A percentile compares a stretch with the other conserved stretches of the same genome.
These are phyloP conservation scores for Rhododendron ovatum DNA, from an alignment of 148 eudicot genomes.

Conservation along the genomic window DNA sequence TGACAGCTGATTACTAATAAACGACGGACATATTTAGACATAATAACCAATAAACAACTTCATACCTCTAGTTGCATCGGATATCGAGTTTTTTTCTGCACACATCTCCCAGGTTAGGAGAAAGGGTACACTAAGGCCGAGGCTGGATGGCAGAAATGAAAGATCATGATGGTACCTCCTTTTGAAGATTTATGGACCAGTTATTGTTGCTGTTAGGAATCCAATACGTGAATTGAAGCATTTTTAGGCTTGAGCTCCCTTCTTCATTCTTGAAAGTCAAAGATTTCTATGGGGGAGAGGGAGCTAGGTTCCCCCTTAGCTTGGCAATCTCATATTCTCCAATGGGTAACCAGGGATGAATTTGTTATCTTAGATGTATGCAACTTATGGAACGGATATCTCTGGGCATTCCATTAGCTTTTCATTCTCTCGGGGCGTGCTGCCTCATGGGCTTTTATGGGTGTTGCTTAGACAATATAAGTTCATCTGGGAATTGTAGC, in stretches of 20 bases:
- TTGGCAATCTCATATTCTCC: background rate
- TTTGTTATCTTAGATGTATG: background rate
- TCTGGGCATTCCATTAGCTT: background rate
- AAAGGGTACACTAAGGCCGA: background rate
- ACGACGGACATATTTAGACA: background rate
- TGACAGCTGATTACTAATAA: background rate
- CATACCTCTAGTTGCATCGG: background rate
- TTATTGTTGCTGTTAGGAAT: background rate
- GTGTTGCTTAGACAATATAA: background rate
- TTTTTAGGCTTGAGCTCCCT: background rate
- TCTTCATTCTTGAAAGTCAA: background rate
- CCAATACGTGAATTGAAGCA: background rate
- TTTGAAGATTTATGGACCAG: background rate
- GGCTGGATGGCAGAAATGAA: background rate
- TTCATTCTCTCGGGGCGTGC: background rate
- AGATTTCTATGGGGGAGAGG: background rate
- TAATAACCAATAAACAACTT: background rate
- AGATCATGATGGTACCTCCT: background rate
- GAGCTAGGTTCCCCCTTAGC: background rate
- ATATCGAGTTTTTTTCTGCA: background rate
- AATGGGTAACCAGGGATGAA: background rate
- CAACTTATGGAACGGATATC: background rate
- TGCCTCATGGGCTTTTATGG: background rate
- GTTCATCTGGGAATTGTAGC: background rate
- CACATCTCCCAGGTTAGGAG: background rate